Base-by-base conservation (phyloP, 495 filamentous ascomycete species). In the Hyaloscypha finlandica region DNA sequence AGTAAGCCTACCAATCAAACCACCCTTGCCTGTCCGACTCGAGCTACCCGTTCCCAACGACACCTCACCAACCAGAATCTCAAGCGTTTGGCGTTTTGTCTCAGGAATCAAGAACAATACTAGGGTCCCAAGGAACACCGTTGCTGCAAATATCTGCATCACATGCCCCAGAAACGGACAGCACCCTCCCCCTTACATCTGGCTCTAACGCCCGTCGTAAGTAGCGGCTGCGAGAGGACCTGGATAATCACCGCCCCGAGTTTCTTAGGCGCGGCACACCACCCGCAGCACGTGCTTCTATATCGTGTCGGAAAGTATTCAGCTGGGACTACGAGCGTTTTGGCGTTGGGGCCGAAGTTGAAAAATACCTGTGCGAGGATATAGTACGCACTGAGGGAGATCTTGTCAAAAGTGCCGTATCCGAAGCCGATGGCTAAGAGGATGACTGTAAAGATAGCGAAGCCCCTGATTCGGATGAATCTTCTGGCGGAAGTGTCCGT, bases 261-360 rank as follows among this genome's bases (percentile, higher is more conserved):
- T 74, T 97, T 97, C 42, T 93, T 93, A 2, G 87, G 81, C 0
- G 90, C 93, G 25, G 92, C 93, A 3, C 89, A 92, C 74, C 96
- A 87, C 60, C 93, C 93, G 77, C 95, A 92, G 39, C 88, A 91
- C 37, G 90, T 92, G 37, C 86, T 91, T 6, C 93, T 84, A 77
- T 93, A 94, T 39, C 89, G 86, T 0, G 93, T 95, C 0, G 93
- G 93, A 82, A 94, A 97, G 63, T 88, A 88, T 71, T 97, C 93
- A 25, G 90, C 92, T 16, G 92, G 92, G 1, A 96, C 89, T 68
- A 96, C 90, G 83, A 95, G 94, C 14, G 92, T 95, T 3, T 91
- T 93, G 30, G 89, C 85, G 76, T 96, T 96, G 58, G 92, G 92
- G 1, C 77, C 88, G 71, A 84, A 93, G 80, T 94, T 94, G 83